Base-by-base conservation (phyloP, 176 grass and related monocot genomes). In the Alloteropsis semialata region DNA sequence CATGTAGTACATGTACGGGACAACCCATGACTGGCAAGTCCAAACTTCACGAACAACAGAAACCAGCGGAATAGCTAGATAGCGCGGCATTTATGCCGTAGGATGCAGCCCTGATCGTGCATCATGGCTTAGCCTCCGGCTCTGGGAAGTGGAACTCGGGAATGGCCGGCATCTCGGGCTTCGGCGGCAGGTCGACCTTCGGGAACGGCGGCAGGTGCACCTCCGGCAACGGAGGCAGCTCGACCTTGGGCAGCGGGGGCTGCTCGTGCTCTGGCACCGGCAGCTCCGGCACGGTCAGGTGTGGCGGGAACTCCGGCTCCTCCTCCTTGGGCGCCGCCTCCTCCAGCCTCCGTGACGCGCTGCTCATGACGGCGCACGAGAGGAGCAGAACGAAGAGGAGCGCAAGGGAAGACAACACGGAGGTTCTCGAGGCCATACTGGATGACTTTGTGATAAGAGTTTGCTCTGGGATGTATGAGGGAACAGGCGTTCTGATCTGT, bases 191-290 rank as follows among this genome's bases (percentile, higher is more conserved):
- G 25, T 78, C 57, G 8, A 78, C 39, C 55, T 62, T 4, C 2
- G 65, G 65, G 37, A 69, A 43, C 37, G 18, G 50, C 6, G 72
- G 81, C 59, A 61, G 10, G 51, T 85, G 54, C 14, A 79, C 42
- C 11, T 86, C 76, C 14, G 75, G 84, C 12, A 86, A 27, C 32
- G 79, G 86, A 0, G 86, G 80, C 36, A 88, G 33, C 34, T 88
- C 79, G 10, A 78, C 43, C 54, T 88, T 83, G 25, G 73, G 86
- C n/a, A 88, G 33, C 18, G 73, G 25, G 37, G 80, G 86, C 24
- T 72, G 25, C 43, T 78, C 80, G 14, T 74, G 82, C 11, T 84
- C 76, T 2, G 76, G 76, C 59, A 79, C 69, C 1, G 70, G 81
- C 30, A 84, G 59, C 53, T 85, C 83, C n/a, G 81, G 81, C 49